A percentile compares a stretch with the other conserved stretches of the same genome.
Evolutionary conservation across 345 rosid genomes (phyloP).

Genomic region (Reutealis trisperma): DNA sequence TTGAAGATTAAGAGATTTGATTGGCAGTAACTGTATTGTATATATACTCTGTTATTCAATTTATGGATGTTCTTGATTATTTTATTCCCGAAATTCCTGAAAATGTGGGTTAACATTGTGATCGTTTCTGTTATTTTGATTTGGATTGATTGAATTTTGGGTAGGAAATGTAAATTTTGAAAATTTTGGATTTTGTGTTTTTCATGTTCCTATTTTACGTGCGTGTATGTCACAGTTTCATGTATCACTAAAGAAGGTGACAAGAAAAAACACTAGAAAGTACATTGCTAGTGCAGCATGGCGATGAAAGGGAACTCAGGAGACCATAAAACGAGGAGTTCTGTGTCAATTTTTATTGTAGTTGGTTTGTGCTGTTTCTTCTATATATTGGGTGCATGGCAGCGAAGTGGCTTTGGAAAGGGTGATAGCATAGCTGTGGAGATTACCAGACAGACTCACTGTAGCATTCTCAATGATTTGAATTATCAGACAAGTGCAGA

Average conservation of each 20-base stretch:
- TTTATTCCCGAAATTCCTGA: no score
- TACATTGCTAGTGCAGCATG: slow-evolving; percentile 18
- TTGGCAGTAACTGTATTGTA: background rate
- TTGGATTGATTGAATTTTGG: background rate
- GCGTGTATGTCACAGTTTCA: no score
- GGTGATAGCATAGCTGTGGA: slow-evolving; percentile 26
- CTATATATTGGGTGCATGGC: slow-evolving; percentile 36
- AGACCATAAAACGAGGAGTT: slow-evolving; percentile 21
- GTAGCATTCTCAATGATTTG: slow-evolving; percentile 23
- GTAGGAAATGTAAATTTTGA: no score
- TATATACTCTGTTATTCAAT: background rate
- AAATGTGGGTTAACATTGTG: background rate
- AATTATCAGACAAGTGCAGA: slow-evolving; percentile 30
- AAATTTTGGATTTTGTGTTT: no score
- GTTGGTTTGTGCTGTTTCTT: slow-evolving; percentile 30
- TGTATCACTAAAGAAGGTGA: background rate
- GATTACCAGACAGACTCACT: slow-evolving; percentile 28
- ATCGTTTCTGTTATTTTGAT: background rate
- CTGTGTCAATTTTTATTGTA: slow-evolving; percentile 16
- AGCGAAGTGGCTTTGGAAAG: slow-evolving; percentile 36
- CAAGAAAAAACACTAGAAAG: background rate
- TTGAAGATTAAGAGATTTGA: background rate
- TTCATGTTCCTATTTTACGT: no score
- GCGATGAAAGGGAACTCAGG: slow-evolving; percentile 33
- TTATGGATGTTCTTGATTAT: background rate